Evolutionary conservation across 2,329 filamentous ascomycete species (phyloP).

Genomic region (Orbilia quercus): DNA sequence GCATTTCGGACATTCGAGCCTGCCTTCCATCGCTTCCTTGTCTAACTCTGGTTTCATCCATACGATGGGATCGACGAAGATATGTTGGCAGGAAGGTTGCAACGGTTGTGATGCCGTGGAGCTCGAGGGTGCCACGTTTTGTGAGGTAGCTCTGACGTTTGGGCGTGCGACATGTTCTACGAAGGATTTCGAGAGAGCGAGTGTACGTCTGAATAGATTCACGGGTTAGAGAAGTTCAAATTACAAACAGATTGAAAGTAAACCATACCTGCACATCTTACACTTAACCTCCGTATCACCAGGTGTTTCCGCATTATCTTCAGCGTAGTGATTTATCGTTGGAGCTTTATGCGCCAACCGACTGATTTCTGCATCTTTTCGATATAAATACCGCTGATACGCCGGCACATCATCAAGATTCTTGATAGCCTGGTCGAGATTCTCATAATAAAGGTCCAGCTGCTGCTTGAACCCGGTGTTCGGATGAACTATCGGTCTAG

Average conservation of each 20-base stretch:
- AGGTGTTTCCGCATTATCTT: constrained; percentile 68
- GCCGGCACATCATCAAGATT: constrained; percentile 75
- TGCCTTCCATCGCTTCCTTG: constrained; percentile 82
- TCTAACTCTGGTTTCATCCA: constrained; percentile 93
- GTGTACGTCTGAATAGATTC: constrained; percentile 62
- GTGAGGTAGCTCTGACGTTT: constrained; percentile 36
- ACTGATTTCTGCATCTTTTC: constrained; percentile 73
- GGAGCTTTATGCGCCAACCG: constrained; percentile 82
- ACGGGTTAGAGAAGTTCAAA: constrained; percentile 2
- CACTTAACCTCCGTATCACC: constrained; percentile 75
- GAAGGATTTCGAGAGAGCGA: constrained; percentile 62
- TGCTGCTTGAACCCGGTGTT: constrained; percentile 93
- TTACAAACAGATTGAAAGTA: constrained; percentile 22
- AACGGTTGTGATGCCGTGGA: constrained; percentile 6
- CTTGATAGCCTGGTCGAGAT: constrained; percentile 76
- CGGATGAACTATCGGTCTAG: constrained; percentile 82
- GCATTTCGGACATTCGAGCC: constrained; percentile 87
- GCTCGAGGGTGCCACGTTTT: constrained; percentile 10
- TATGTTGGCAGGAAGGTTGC: constrained; percentile 75
- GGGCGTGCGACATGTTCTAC: constrained; percentile 64
- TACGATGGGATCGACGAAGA: constrained; percentile 89
- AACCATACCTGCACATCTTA: constrained; percentile 81
- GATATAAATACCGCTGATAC: constrained; percentile 83
- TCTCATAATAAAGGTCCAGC: constrained; percentile 84
- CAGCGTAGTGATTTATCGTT: constrained; percentile 84